Evolutionary conservation across 1,284 basidiomycete genomes (phyloP), one percentile per base, ranked within the genome.

Genomic region (Ceratobasidium sp.): DNA sequence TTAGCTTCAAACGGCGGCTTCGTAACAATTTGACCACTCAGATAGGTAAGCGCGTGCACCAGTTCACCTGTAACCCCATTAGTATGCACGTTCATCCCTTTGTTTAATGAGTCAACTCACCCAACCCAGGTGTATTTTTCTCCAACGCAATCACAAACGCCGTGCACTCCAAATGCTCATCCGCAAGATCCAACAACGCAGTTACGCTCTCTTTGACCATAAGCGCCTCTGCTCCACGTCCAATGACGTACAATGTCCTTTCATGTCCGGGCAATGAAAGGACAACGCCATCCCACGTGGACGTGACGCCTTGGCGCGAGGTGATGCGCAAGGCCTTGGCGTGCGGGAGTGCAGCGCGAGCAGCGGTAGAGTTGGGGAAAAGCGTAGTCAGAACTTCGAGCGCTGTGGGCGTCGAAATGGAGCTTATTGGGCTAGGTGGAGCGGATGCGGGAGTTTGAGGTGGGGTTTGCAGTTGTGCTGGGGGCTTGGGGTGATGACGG

Each of bases 191-290:
- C 75, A 94, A 83, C 46, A 94, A 84, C 61, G 92, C 92, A 46
- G 94, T 91, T 77, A 94, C 89, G 80, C 92, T 94, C 69, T 94
- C 92, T 77, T 91, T 86, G 49, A 94, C 83, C 79, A 87, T 89
- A 77, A 93, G 88, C 28, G 87, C 85, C 73, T 89, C 87, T 43
- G 92, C 90, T 77, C 88, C 90, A 83, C 92, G 92, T 76, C 91
- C 91, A 78, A 93, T 89, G 64, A 94, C 89, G 78, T 93, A 94
- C 47, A 94, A 83, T 18, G 90, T 92, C 82, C 87, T 91, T 43
- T 87, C 82, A 75, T 86, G 84, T 67, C 85, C 88, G 28, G 91
- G 91, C n/a, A 92, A 79, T 70, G 89, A 87, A 73, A 94, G 85
- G 32, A 94, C 88, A 50, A 92, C 85, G 28, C 91, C 92, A 41